These are phyloP conservation scores for Capsella rubella DNA, from an alignment of 441 rosid species.

Conservation along the genomic window DNA sequence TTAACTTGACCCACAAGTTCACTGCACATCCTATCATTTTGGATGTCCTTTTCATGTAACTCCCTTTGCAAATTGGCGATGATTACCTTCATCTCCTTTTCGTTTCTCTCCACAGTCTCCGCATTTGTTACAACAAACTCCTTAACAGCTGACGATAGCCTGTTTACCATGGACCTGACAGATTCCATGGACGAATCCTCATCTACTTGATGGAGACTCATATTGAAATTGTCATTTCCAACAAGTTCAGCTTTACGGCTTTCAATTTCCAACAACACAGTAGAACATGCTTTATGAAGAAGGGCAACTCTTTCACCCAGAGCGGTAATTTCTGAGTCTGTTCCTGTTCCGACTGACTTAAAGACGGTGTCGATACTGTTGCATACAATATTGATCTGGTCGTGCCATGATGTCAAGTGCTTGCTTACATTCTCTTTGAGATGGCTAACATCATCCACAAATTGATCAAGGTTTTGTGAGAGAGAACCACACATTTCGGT, in stretches of 20 bases:
- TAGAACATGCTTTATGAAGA: conserved; percentile 79
- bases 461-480: conserved; percentile 62
- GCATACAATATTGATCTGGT: conserved; percentile 59
- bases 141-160: conserved; percentile 58
- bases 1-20: conserved; percentile 95
- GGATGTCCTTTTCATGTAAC: conserved; percentile 94
- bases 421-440: conserved; percentile 59
- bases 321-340: conserved; percentile 60
- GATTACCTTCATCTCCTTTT: conserved; percentile 76
- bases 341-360: conserved; percentile 61
- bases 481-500: conserved; percentile 56
- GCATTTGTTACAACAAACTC: conserved; percentile 59
- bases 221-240: conserved; percentile 44
- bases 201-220: conserved; percentile 48
- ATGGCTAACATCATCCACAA: conserved; percentile 51
- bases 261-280: conserved; percentile 74
- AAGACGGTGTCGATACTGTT: conserved; percentile 53
- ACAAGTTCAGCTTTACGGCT: conserved; percentile 60
- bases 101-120: conserved; percentile 59
- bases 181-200: conserved; percentile 63
- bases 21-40: conserved; percentile 81
- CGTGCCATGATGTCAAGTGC: conserved; percentile 60
- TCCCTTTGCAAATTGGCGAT: conserved; percentile 85
- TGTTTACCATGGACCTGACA: conserved; percentile 65
- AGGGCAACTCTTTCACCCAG: conserved; percentile 62